A percentile compares a stretch with the other conserved stretches of the same genome.
These are phyloP conservation scores for Cytospora piceicola DNA, from an alignment of 2,329 filamentous ascomycete genomes.

Conservation along the genomic window DNA sequence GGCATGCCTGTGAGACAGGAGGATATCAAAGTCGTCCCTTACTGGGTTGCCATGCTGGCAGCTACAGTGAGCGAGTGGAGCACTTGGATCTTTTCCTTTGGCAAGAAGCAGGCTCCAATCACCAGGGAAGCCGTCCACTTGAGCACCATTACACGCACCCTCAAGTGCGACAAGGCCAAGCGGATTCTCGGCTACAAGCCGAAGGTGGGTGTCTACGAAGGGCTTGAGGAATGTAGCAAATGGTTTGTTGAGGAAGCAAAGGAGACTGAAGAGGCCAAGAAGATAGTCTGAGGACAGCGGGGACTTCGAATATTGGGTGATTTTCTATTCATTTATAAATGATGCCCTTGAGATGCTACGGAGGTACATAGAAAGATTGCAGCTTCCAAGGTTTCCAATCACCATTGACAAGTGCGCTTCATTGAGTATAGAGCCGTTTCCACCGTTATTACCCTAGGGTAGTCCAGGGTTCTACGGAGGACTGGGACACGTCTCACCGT, in stretches of 20 bases:
- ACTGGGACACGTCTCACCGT: constrained; percentile 3
- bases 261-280: not conserved
- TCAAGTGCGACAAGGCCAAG: constrained; percentile 32
- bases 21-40: constrained; percentile 34
- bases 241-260: constrained; percentile 28
- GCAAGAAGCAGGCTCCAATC: constrained; percentile 29
- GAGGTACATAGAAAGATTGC: not conserved
- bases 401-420: not conserved
- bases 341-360: not conserved
- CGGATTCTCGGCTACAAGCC: constrained; percentile 32
- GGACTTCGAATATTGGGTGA: not conserved
- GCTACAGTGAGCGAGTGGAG: constrained; percentile 35
- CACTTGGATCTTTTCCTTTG: constrained; percentile 30
- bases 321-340: not conserved
- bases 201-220: constrained; percentile 29
- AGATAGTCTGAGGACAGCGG: not conserved
- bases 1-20: constrained; percentile 33
- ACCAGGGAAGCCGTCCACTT: constrained; percentile 31
- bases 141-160: constrained; percentile 31
- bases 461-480: constrained; percentile 4
- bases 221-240: constrained; percentile 29
- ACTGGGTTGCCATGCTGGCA: constrained; percentile 31
- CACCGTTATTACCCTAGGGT: constrained; percentile 15
- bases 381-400: constrained; percentile 1
- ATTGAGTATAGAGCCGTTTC: too few species aligned